Evolutionary conservation across 2,329 filamentous ascomycete species (phyloP).

Genomic region (Tolypocladium inflatum): DNA sequence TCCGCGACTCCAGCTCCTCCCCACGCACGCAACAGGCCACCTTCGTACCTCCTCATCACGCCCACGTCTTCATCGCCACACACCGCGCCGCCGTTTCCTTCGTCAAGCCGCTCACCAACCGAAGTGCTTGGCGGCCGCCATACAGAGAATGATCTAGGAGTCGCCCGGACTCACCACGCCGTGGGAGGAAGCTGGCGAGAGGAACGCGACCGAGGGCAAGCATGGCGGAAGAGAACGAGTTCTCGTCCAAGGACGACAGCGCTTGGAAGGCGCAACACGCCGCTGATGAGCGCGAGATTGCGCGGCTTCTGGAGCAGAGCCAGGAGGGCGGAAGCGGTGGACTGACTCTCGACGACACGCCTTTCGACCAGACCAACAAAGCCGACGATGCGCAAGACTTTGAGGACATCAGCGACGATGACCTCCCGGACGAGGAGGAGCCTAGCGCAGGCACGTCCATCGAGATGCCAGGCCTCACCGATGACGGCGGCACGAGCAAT

Average conservation of each 20-base stretch:
- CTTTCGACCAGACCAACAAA: slow-evolving; percentile 63
- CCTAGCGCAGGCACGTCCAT: slow-evolving; percentile 28
- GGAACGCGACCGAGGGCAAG: slow-evolving; percentile 7
- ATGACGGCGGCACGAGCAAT: slow-evolving; percentile 51
- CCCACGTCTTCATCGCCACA: background rate
- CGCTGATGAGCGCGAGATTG: slow-evolving; percentile 39
- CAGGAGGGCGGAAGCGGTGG: slow-evolving; percentile 28
- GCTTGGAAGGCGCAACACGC: slow-evolving; percentile 34
- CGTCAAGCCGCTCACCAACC: background rate
- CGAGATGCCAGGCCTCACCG: slow-evolving; percentile 44
- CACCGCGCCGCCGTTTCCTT: background rate
- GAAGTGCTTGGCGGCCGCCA: background rate
- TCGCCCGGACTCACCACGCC: background rate
- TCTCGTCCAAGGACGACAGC: slow-evolving; percentile 23
- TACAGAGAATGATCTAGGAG: background rate
- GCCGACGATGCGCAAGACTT: slow-evolving; percentile 88
- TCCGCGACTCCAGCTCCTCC: background rate
- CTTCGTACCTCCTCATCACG: background rate
- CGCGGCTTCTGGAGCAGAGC: slow-evolving; percentile 32
- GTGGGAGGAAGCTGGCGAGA: slow-evolving; percentile 5
- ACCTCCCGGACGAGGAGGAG: slow-evolving; percentile 77
- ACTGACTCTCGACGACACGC: slow-evolving; percentile 31
- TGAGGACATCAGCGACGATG: slow-evolving; percentile 85
- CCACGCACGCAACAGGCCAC: background rate
- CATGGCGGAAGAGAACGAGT: slow-evolving; percentile 24